phyloP scores from a whole-genome alignment of 192 early-diverging fungal species.

The Podila epigama region DNA sequence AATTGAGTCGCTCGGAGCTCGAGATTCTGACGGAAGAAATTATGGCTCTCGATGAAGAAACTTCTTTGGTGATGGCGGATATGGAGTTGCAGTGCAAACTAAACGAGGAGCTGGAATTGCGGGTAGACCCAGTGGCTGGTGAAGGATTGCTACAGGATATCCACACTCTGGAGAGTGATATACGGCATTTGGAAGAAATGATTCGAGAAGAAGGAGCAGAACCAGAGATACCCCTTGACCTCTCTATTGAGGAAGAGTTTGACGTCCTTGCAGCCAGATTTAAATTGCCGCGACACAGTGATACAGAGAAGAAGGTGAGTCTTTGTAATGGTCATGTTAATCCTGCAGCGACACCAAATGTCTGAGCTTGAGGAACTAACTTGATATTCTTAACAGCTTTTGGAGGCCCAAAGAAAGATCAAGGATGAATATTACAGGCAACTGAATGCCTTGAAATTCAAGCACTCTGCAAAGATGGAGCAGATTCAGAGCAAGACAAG shows the following conservation, averaged over 20 bases:
- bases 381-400: background rate
- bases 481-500: background rate
- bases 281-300: conserved; percentile 15
- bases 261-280: conserved; percentile 2
- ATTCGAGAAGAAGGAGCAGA: background rate
- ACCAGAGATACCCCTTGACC: conserved; percentile 5
- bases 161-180: conserved; percentile 1
- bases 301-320: conserved; percentile 18
- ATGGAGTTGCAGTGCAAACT: background rate
- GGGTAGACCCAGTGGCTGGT: background rate
- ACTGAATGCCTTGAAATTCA: background rate
- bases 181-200: background rate
- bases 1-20: conserved; percentile 1
- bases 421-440: background rate
- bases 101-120: background rate
- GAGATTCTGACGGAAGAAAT: background rate
- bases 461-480: background rate
- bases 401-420: background rate
- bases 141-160: background rate
- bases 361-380: too few relatives aligned
- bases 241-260: conserved; percentile 40
- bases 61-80: background rate
- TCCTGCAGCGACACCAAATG: background rate
- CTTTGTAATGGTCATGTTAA: background rate
- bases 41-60: background rate